These are phyloP conservation scores for Claviceps spartinae DNA, from an alignment of 2,329 filamentous ascomycete genomes.

Conservation along the genomic window DNA sequence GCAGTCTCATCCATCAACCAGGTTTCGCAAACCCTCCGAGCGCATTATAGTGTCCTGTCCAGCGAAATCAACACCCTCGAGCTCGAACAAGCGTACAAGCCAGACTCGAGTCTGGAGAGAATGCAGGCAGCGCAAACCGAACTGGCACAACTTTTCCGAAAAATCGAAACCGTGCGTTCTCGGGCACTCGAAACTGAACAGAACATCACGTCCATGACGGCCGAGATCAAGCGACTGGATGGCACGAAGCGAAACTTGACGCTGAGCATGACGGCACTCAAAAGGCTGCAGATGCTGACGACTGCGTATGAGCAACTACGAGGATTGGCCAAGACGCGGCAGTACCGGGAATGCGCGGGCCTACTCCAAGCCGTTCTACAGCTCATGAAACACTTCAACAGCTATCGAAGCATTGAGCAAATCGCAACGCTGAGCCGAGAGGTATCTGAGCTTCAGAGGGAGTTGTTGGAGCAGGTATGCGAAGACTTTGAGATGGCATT, in stretches of 20 bases:
- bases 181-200: slow-evolving; percentile 86
- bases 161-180: slow-evolving; percentile 85
- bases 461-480: slow-evolving; percentile 92
- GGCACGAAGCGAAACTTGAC: slow-evolving; percentile 94
- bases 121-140: slow-evolving; percentile 88
- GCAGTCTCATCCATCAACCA: slow-evolving; percentile 63
- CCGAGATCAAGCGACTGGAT: slow-evolving; percentile 94
- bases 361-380: slow-evolving; percentile 90
- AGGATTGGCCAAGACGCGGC: slow-evolving; percentile 66
- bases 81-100: slow-evolving; percentile 69
- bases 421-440: slow-evolving; percentile 87
- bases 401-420: slow-evolving; percentile 93
- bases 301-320: slow-evolving; percentile 96
- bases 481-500: slow-evolving; percentile 97
- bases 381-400: slow-evolving; percentile 97
- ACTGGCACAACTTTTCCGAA: slow-evolving; percentile 77
- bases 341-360: slow-evolving; percentile 91
- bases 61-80: slow-evolving; percentile 60
- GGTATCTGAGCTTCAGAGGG: slow-evolving; percentile 83
- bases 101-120: slow-evolving; percentile 75
- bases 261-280: slow-evolving; percentile 92
- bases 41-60: slow-evolving; percentile 72
- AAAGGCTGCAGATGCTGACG: slow-evolving; percentile 94
- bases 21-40: slow-evolving; percentile 60
- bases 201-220: slow-evolving; percentile 96